A percentile compares a stretch with the other conserved stretches of the same genome.
These are phyloP conservation scores for Steccherinum ochraceum DNA, from an alignment of 768 basidiomycete species.

Conservation along the genomic window DNA sequence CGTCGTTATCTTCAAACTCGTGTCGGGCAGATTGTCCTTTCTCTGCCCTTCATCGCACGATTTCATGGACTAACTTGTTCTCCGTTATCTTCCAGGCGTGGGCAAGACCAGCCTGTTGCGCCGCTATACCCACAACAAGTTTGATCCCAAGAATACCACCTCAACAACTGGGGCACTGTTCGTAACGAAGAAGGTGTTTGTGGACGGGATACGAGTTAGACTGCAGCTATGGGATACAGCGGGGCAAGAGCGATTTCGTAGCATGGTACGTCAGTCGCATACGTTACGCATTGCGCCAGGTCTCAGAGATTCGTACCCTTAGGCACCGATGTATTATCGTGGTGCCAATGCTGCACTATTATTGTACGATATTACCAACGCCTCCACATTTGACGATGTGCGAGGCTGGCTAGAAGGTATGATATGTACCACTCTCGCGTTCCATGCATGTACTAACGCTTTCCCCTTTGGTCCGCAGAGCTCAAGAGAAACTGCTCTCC, in stretches of 20 bases:
- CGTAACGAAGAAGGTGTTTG: constrained; percentile 85
- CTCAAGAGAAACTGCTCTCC: constrained; percentile 85
- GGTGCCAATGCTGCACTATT: constrained; percentile 92
- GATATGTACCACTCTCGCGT: constrained; percentile 12
- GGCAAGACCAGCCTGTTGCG: constrained; percentile 90
- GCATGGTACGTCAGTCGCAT: constrained; percentile 54
- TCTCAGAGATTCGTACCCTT: constrained; percentile 8
- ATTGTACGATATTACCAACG: constrained; percentile 93
- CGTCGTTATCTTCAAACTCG: background rate
- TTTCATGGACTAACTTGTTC: constrained; percentile 1
- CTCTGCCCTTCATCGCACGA: constrained; percentile 11
- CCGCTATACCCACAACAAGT: constrained; percentile 87
- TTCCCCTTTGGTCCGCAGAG: constrained; percentile 38
- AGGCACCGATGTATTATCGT: constrained; percentile 97
- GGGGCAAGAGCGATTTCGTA: constrained; percentile 88
- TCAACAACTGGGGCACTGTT: constrained; percentile 93
- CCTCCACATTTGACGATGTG: constrained; percentile 82
- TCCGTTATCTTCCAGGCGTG: constrained; percentile 48
- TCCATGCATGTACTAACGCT: background rate
- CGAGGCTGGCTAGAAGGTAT: constrained; percentile 86
- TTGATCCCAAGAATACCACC: constrained; percentile 81
- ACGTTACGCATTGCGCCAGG: constrained; percentile 6
- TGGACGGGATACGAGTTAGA: constrained; percentile 81
- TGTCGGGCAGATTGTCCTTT: constrained; percentile 26
- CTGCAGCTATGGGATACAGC: constrained; percentile 92